Evolutionary conservation across 345 rosid genomes (phyloP), one percentile per base, ranked within the genome.

Genomic region (Adansonia digitata): DNA sequence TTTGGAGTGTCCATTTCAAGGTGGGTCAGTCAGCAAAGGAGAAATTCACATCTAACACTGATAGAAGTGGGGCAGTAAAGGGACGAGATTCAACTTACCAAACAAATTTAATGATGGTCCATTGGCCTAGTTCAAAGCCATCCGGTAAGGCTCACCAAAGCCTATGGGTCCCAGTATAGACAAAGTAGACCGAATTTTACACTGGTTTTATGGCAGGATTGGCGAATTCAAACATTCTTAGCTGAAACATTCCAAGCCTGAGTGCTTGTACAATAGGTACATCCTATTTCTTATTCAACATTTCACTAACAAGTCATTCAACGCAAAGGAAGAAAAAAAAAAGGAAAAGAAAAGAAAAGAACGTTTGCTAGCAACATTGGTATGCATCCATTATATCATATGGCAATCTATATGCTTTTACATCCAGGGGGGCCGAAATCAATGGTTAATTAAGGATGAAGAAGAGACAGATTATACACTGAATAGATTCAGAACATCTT

Each of bases 1-100:
- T 45, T 24, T 24, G 20, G 53, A 26, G 62, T 51, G 24, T 71
- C 64, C 52, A 51, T 45, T 15, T 17, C 9, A 27, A 79, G 27
- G 49, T 52, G 75, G 56, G 29, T 29, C 65, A 63, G 65, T 14
- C 64, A 63, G 73, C 61, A 66, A 39, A 24, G 62, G 37, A 20
- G 24, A 42, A 24, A 27, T 20, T 22, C 11, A 52, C 22, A 51
- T 66, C 11, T 49, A 53, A 10, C 12, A 17, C 4, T 17, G 37
- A 37, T 20, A 31, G 37, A 63, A 49, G 57, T 34, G 27, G 56
- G 59, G 55, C 11, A 74, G 5, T 56, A 26, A 18, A 49, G 11
- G 71, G 57, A 40, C 20, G 22, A 66, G 18, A 18, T 51, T 52
- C 69, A 42, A 77, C 48, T 40, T 18, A 20, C 27, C 48, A 10